A percentile compares a stretch with the other conserved stretches of the same genome.
phyloP scores from a whole-genome alignment of 352 stramenopile genomes.

The Phytophthora fragariaefolia region DNA sequence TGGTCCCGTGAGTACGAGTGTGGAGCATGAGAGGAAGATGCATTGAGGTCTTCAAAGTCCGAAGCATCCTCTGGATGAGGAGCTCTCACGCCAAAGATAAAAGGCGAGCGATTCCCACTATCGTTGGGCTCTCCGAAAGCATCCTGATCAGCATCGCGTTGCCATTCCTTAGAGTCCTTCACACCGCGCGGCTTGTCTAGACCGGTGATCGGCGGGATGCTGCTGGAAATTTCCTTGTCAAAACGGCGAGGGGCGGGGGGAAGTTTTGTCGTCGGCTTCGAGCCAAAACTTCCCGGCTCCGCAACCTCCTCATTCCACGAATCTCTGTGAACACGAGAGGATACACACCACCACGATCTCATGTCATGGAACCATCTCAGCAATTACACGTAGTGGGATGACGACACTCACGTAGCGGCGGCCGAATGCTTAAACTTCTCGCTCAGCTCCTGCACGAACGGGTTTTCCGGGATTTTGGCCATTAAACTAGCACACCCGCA shows the following conservation, averaged over 20 bases:
- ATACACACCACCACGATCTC: too few relatives aligned
- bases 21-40: slow-evolving; percentile 47
- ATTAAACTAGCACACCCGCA: slow-evolving; percentile 39
- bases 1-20: slow-evolving; percentile 37
- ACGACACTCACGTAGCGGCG: slow-evolving; percentile 49
- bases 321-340: too few relatives aligned
- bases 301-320: slow-evolving; percentile 49
- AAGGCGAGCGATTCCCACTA: slow-evolving; percentile 39
- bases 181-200: slow-evolving; percentile 28
- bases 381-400: too few relatives aligned
- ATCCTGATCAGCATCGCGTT: slow-evolving; percentile 22
- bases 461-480: slow-evolving; percentile 51
- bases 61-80: slow-evolving; percentile 7
- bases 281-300: slow-evolving; percentile 10
- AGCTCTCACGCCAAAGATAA: slow-evolving; percentile 58
- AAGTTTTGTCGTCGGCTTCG: slow-evolving; percentile 18
- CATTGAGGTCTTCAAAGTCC: slow-evolving; percentile 18
- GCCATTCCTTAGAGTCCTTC: slow-evolving; percentile 19
- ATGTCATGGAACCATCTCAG: too few relatives aligned
- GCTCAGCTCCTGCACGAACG: slow-evolving; percentile 61
- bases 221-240: slow-evolving; percentile 25
- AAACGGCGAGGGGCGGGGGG: slow-evolving; percentile 14
- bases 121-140: slow-evolving; percentile 31
- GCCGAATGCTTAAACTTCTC: slow-evolving; percentile 55
- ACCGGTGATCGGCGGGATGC: slow-evolving; percentile 35